Evolutionary conservation across 2,329 filamentous ascomycete genomes (phyloP), one percentile per base, ranked within the genome.

Genomic region (Harringtonia lauricola): DNA sequence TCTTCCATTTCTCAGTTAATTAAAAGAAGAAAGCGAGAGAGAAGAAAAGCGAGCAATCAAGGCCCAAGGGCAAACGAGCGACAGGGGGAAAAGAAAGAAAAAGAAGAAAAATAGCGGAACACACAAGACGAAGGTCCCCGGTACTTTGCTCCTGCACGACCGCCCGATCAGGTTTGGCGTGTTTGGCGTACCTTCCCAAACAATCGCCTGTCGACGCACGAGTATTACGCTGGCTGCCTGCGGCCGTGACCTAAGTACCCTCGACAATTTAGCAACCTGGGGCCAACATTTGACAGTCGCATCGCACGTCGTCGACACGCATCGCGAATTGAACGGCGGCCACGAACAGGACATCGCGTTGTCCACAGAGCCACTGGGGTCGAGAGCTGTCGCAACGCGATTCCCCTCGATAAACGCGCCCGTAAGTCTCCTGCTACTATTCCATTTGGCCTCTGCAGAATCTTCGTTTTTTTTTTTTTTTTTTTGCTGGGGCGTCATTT

Each of bases 81-180:
- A 36, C 36, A 34, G 22, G 29, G 19, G 14, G 36, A 24, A 7
- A 34, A 31, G 5, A 18, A 35, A 14, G 35, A 26, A 29, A 17
- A 34, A 43, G 17, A 43, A 39, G 24, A 29, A 38, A 41, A 36
- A 13, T 4, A 21, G 24, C 17, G 29, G 21, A n/a, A 15, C 34
- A 18, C 3, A 40, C 18, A 29, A 10, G 31, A 33, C 8, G 22
- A 28, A 13, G 8, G 18, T 37, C 18, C n/a, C 19, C 17, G 39
- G 43, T 43, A 39, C 18, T 14, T 39, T n/a, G 5, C 38, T 18
- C 15, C 40, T 29, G 21, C 31, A 36, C 40, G n/a, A 17, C n/a
- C n/a, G 33, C 33, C 18, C 36, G 29, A 47, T 34, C 42, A 24
- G 45, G 42, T 30, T 47, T 49, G 47, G 47, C 45, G 44, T 39